phyloP scores from a whole-genome alignment of 2,329 filamentous ascomycete genomes.

The Clarireedia homoeocarpa region DNA sequence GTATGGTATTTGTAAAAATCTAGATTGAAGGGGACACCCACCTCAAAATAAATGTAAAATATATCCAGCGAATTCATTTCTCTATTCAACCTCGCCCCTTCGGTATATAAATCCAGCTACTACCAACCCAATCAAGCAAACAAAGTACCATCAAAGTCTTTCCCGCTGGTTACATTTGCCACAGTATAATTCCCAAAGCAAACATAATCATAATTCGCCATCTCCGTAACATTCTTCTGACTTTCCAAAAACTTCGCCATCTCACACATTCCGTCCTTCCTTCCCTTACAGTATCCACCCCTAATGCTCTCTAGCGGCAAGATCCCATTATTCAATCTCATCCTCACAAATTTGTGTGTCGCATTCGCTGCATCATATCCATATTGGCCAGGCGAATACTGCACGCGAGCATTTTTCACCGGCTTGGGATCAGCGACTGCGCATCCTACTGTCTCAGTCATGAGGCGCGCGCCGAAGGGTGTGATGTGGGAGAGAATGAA shows the following conservation, averaged over 20 bases:
- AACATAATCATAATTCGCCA: slow-evolving; percentile 11
- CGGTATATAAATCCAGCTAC: too few relatives aligned
- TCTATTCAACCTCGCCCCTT: too few relatives aligned
- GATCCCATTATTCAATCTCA: slow-evolving; percentile 43
- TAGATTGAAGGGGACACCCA: too few relatives aligned
- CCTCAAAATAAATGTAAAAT: too few relatives aligned
- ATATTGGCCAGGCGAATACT: slow-evolving; percentile 37
- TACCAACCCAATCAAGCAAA: not conserved
- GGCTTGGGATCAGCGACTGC: slow-evolving; percentile 32
- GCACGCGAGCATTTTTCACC: slow-evolving; percentile 32
- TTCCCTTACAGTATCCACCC: slow-evolving; percentile 35
- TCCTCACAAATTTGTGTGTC: slow-evolving; percentile 40
- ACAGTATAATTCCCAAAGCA: slow-evolving; percentile 7
- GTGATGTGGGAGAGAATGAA: slow-evolving; percentile 44
- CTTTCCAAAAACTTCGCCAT: slow-evolving; percentile 33
- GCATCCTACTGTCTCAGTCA: slow-evolving; percentile 50
- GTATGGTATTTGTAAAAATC: not conserved
- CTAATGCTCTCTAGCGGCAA: slow-evolving; percentile 40
- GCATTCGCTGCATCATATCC: slow-evolving; percentile 36
- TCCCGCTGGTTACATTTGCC: slow-evolving; percentile 2
- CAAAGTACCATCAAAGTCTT: slow-evolving; percentile 7
- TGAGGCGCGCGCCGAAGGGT: slow-evolving; percentile 46
- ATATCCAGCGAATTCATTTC: too few relatives aligned
- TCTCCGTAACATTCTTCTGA: slow-evolving; percentile 6
- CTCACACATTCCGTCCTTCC: slow-evolving; percentile 39